These are phyloP conservation scores for Capronia americana DNA, from an alignment of 2,329 filamentous ascomycete species.

Conservation along the genomic window DNA sequence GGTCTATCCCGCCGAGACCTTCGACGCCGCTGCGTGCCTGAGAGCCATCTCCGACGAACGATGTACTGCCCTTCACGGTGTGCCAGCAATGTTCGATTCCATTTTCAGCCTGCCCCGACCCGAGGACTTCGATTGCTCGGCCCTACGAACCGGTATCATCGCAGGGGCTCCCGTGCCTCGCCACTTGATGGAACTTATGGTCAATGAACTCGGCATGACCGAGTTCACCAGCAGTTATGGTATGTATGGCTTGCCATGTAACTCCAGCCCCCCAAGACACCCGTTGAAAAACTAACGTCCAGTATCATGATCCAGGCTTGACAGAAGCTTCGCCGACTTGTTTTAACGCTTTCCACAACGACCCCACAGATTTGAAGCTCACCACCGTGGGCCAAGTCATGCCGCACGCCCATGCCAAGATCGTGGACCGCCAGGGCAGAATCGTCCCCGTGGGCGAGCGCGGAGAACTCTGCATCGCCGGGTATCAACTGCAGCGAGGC, in stretches of 20 bases:
- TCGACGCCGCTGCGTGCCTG: conserved; percentile 71
- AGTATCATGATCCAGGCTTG: conserved; percentile 55
- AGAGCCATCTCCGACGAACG: conserved; percentile 69
- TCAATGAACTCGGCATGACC: conserved; percentile 74
- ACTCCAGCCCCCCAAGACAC: neutral
- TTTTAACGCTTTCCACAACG: conserved; percentile 79
- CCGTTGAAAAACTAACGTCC: neutral
- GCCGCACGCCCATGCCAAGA: conserved; percentile 78
- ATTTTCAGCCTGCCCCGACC: conserved; percentile 59
- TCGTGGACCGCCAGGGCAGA: conserved; percentile 71
- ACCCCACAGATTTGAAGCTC: conserved; percentile 69
- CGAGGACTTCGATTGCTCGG: conserved; percentile 55
- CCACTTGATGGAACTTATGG: conserved; percentile 75
- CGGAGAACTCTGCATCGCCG: conserved; percentile 78
- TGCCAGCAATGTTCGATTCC: conserved; percentile 84
- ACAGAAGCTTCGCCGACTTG: conserved; percentile 81
- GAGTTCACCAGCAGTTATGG: conserved; percentile 73
- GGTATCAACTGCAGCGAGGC: conserved; percentile 71
- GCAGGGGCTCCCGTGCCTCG: conserved; percentile 78
- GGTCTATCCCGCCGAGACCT: conserved; percentile 76
- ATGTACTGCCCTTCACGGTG: conserved; percentile 79
- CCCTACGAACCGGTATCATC: conserved; percentile 76
- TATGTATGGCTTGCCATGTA: conserved; percentile 5
- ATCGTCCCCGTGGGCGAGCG: conserved; percentile 70
- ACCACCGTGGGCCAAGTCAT: conserved; percentile 77